Evolutionary conservation across 1,139 yeast genomes (phyloP).

Genomic region (Pichia sp.): DNA sequence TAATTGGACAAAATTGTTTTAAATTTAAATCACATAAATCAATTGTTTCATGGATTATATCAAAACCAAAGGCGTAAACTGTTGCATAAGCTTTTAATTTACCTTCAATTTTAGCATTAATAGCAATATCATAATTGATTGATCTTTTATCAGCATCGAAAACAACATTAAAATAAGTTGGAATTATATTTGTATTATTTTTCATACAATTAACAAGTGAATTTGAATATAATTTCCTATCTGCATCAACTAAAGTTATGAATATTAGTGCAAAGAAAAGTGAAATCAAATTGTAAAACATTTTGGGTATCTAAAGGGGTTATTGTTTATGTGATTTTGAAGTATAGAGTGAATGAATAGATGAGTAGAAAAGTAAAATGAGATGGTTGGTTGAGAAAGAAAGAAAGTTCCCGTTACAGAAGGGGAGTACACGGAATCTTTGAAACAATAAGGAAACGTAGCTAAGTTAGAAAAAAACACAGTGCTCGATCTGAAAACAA

Average conservation of each 20-base stretch:
- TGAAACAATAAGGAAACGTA: no score
- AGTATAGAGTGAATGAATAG: no score
- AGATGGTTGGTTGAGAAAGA: no score
- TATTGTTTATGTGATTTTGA: no score
- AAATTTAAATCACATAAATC: constrained; percentile 57
- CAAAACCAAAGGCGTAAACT: constrained; percentile 72
- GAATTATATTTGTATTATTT: constrained; percentile 49
- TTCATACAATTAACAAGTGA: constrained; percentile 74
- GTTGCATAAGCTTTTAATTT: constrained; percentile 52
- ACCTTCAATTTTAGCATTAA: constrained; percentile 53
- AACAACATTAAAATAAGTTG: constrained; percentile 57
- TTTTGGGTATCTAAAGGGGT: no score
- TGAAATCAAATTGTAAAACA: background rate
- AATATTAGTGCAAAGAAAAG: background rate
- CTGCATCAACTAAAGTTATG: constrained; percentile 1
- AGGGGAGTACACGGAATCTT: no score
- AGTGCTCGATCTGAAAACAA: no score
- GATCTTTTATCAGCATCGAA: constrained; percentile 62
- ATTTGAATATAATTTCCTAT: constrained; percentile 46
- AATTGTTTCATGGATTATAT: constrained; percentile 44
- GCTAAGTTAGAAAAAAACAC: no score
- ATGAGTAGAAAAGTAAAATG: no score
- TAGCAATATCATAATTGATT: constrained; percentile 51
- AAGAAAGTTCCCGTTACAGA: no score
- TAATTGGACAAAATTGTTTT: constrained; percentile 76